Base-by-base conservation (phyloP, 768 basidiomycete species). In the Leccinum uliginosum region DNA sequence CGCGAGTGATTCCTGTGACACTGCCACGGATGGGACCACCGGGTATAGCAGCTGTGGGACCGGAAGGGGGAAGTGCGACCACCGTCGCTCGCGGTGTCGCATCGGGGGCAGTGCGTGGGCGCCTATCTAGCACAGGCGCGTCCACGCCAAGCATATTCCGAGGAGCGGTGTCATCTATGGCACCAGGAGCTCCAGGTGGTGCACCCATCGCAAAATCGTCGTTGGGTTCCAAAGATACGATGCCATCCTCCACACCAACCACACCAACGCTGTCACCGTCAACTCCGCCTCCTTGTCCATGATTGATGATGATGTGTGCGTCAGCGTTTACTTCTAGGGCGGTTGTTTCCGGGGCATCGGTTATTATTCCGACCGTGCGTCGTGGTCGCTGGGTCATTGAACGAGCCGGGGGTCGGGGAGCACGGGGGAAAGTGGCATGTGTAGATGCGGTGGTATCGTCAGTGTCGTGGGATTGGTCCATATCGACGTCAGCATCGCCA, bases 121-220 rank as follows among this genome's bases (percentile, higher is more conserved):
- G 74, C 56, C 71, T 62, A 32, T 68, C 71, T 54, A 71, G 61
- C 4, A 63, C 53, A 47, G 70, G 63, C 47, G 62, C 54, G 44
- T 65, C 59, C 64, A 65, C 53, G 26, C 64, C 71, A 27, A 65
- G 67, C 50, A 73, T 35, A 51, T 68, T 65, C 60, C 70, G 61
- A 5, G 63, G 67, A 1, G 49, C 51, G 2, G 66, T 66, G 35
- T 68, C 68, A n/a, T 73, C 68, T 67, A 89, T 83, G 0, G 91
- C 91, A 50, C 91, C 91, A 1, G 91, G 91, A n/a, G 92, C 91
- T 38, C 91, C 91, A 9, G 92, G 92, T 2, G 91, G 91, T 0
- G 91, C 91, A 48, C 91, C 91, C 86, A 92, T 90, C 6, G 87
- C 89, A 61, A 93, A 89, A 69, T 90, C 89, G 62, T 93, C 91